A percentile compares a stretch with the other conserved stretches of the same genome.
phyloP scores from a whole-genome alignment of 495 filamentous ascomycete genomes.

The Aspergillus wentii region DNA sequence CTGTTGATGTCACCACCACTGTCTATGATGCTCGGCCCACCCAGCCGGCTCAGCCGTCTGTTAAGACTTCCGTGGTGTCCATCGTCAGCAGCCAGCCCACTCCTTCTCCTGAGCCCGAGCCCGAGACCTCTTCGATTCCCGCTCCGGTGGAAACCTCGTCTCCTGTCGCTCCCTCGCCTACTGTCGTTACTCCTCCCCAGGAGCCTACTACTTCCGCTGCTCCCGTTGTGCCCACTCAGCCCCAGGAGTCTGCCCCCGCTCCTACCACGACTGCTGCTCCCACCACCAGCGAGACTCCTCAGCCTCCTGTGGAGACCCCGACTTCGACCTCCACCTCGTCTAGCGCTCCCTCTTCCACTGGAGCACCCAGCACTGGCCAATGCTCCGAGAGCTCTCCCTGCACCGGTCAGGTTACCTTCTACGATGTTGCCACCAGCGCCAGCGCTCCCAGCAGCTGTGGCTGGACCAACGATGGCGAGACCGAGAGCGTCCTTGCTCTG shows the following conservation, averaged over 20 bases:
- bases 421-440: slow-evolving; percentile 35
- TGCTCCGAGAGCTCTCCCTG: slow-evolving; percentile 34
- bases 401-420: slow-evolving; percentile 41
- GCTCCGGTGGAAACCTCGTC: slow-evolving; percentile 6
- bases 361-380: slow-evolving; percentile 25
- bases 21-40: slow-evolving; percentile 22
- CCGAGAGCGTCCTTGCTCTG: slow-evolving; percentile 42
- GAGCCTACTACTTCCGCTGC: slow-evolving; percentile 10
- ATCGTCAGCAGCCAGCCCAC: slow-evolving; percentile 11
- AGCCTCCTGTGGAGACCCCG: too few relatives aligned
- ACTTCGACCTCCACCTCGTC: too few relatives aligned
- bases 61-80: slow-evolving; percentile 8
- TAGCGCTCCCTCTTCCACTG: too few relatives aligned
- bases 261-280: slow-evolving; percentile 4
- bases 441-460: slow-evolving; percentile 41
- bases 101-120: slow-evolving; percentile 4
- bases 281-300: not conserved
- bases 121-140: slow-evolving; percentile 12
- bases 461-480: slow-evolving; percentile 34
- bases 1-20: slow-evolving; percentile 41
- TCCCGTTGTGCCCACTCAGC: slow-evolving; percentile 3
- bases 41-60: slow-evolving; percentile 2
- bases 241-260: too few relatives aligned
- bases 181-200: slow-evolving; percentile 7
- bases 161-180: too few relatives aligned